Evolutionary conservation across 2,329 filamentous ascomycete species (phyloP), one percentile per base, ranked within the genome.

Genomic region (Paraphoma chrysanthemicola): DNA sequence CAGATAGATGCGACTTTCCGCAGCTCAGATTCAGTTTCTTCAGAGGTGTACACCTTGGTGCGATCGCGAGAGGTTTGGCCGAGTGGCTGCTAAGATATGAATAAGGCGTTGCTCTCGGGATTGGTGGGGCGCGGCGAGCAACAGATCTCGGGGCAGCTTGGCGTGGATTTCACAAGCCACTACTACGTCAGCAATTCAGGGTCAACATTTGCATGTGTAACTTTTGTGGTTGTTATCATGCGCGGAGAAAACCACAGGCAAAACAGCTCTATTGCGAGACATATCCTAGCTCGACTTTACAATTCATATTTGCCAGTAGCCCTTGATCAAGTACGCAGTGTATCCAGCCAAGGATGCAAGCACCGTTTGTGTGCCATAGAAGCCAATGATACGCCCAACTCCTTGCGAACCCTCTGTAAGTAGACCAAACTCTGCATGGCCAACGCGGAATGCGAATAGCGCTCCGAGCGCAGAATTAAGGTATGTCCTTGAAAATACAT

Each of bases 381-480:
- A 73, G 3, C 73, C 74, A 5, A 71, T 17, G 16, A 59, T 46
- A 10, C 74, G 59, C 7, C 74, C 74, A 7, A 50, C 11, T 0
- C 68, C 73, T 23, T 42, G 17, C 2, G 59, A 51, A 9, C 68
- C 62, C 30, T 73, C 61, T 3, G 56, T 48, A 51, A 67, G 68
- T 31, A 82, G 41, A 0, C 79, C 79, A 10, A 78, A 49, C 53
- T 82, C 79, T 31, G 65, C 68, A 61, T 82, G 78, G 16, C 68
- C 53, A 14, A 81, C 63, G 42, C 79, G 72, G 28, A 77, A 53
- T 18, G 74, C 72, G n/a, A 81, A 66, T 41, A 81, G 63, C 6
- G 67, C 56, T 10, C 72, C 78, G 31, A 81, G 67, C 3, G 72
- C 74, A 12, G 67, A 77, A 51, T 75, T 78, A 55, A 81, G 63